A percentile compares a stretch with the other conserved stretches of the same genome.
phyloP scores from a whole-genome alignment of 2,329 filamentous ascomycete species.

The Sporothrix sp. region DNA sequence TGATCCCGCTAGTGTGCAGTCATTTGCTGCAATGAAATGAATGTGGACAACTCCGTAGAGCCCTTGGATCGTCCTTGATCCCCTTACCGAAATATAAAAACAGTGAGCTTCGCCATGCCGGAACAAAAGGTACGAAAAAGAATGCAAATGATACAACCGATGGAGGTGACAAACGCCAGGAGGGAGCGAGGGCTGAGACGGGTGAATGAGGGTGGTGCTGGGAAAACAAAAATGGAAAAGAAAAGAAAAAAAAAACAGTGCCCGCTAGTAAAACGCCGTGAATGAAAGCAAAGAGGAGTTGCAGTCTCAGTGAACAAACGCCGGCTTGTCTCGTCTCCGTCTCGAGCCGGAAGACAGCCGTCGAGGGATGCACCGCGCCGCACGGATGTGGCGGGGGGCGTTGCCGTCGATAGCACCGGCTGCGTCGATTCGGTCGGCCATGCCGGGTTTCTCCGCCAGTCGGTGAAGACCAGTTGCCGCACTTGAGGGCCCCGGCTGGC shows the following conservation, averaged over 20 bases:
- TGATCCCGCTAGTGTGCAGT: background rate
- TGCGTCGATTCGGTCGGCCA: too few relatives aligned
- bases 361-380: too few relatives aligned
- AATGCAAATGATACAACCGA: background rate
- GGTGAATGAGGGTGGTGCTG: background rate
- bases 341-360: too few relatives aligned
- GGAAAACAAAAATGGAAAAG: background rate
- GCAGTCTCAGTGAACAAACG: too few relatives aligned
- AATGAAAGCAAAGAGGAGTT: background rate
- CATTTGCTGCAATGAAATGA: background rate
- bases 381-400: too few relatives aligned
- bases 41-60: background rate
- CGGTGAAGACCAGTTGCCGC: too few relatives aligned
- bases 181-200: background rate
- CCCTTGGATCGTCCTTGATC: slow-evolving; percentile 2
- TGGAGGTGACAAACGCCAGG: background rate
- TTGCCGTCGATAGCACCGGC: too few relatives aligned
- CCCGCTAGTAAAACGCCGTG: background rate
- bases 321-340: background rate
- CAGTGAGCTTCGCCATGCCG: slow-evolving; percentile 2
- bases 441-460: too few relatives aligned
- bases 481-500: too few relatives aligned
- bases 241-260: slow-evolving; percentile 6
- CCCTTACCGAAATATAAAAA: background rate
- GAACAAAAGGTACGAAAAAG: background rate